Conservation (phyloP, 2,329 filamentous ascomycete genomes). For the Fonsecaea monophora region DNA sequence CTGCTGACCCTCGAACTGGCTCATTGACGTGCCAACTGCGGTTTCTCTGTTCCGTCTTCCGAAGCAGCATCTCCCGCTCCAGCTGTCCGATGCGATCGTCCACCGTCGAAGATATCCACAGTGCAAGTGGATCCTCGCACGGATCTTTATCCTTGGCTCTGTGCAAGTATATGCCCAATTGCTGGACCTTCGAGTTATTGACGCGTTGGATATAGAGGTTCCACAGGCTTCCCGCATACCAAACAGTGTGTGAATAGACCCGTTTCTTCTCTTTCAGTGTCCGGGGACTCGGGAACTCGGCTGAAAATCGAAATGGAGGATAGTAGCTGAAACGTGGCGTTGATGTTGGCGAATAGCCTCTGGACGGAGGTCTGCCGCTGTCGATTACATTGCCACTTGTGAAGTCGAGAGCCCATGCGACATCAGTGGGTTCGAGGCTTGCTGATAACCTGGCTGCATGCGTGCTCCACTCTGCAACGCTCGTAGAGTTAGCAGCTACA, state of each 20-base stretch:
- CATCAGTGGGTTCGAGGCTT: constrained; percentile 61
- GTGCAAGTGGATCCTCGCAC: constrained; percentile 46
- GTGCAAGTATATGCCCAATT: constrained; percentile 66
- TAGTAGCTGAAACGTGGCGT: constrained; percentile 58
- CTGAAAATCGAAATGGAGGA: constrained; percentile 65
- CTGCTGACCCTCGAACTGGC: constrained; percentile 27
- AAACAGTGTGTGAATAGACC: constrained; percentile 65
- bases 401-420: constrained; percentile 64
- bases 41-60: constrained; percentile 44
- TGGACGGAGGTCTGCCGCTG: constrained; percentile 33
- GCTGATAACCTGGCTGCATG: constrained; percentile 54
- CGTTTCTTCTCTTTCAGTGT: constrained; percentile 65
- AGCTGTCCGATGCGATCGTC: constrained; percentile 62
- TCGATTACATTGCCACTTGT: constrained; percentile 53
- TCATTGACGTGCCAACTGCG: constrained; percentile 43
- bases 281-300: constrained; percentile 63
- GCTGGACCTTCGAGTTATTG: constrained; percentile 60
- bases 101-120: constrained; percentile 53
- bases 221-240: constrained; percentile 65
- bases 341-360: constrained; percentile 30
- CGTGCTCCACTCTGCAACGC: constrained; percentile 45
- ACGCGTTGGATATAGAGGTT: constrained; percentile 69
- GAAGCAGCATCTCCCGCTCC: constrained; percentile 60
- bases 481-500: constrained; percentile 55
- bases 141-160: constrained; percentile 63